Evolutionary conservation across 2,329 filamentous ascomycete genomes (phyloP).

Genomic region (Byssochlamys sp.): DNA sequence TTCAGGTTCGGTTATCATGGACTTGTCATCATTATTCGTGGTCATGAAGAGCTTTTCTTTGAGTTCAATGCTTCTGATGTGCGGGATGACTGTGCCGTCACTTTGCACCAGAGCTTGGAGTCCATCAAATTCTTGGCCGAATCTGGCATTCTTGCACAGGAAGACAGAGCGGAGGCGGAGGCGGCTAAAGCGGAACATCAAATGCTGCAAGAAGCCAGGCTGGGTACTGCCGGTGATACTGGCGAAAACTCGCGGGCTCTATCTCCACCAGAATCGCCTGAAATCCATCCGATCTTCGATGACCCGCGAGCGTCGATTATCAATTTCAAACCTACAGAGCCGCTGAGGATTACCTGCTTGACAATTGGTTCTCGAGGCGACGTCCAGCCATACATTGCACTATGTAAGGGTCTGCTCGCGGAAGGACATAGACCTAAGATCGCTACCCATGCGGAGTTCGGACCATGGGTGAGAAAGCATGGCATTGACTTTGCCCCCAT

Average conservation of each 20-base stretch:
- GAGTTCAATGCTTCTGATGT: conserved; percentile 71
- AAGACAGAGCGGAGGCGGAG: conserved; percentile 62
- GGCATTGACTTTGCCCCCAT: conserved; percentile 87
- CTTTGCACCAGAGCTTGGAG: conserved; percentile 67
- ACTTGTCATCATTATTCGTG: conserved; percentile 82
- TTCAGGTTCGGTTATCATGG: conserved; percentile 87
- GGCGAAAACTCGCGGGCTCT: conserved; percentile 17
- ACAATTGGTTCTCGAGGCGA: conserved; percentile 94
- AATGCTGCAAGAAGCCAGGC: conserved; percentile 65
- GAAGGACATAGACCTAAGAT: conserved; percentile 83
- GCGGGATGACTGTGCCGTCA: conserved; percentile 81
- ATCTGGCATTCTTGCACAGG: conserved; percentile 55
- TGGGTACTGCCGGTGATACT: conserved; percentile 28
- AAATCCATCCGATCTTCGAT: conserved; percentile 71
- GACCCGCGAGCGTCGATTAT: conserved; percentile 79
- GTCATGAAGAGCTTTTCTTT: conserved; percentile 92
- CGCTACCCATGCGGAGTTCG: conserved; percentile 85
- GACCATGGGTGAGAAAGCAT: conserved; percentile 78
- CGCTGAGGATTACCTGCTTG: conserved; percentile 78
- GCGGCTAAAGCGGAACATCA: conserved; percentile 71
- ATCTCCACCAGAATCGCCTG: conserved; percentile 23
- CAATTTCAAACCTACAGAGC: conserved; percentile 74
- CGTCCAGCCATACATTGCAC: conserved; percentile 91
- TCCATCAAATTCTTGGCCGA: conserved; percentile 61
- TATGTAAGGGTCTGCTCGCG: conserved; percentile 79